Percentiles rank a stretch among this genome's conserved stretches.
Conservation (phyloP, 192 early-diverging fungal species). For the Rhizophagus sp. region DNA sequence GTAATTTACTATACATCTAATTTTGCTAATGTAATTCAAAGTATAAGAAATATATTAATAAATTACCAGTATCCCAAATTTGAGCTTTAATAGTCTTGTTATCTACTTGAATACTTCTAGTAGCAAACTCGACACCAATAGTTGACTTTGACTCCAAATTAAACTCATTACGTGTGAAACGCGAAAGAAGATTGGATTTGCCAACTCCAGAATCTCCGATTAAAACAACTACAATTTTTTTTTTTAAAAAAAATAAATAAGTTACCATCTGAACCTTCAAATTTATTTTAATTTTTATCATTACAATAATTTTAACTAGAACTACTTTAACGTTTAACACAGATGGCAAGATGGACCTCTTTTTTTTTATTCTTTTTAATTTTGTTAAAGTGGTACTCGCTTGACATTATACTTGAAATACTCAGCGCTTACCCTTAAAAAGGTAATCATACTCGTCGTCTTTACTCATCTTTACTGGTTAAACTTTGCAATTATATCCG, state of each 20-base stretch:
- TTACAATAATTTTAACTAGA: not conserved
- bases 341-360: not conserved
- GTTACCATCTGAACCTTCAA: not conserved
- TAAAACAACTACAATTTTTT: slow-evolving; percentile 64
- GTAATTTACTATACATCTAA: not conserved
- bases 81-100: slow-evolving; percentile 98
- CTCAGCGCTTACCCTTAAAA: slow-evolving; percentile 40
- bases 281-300: not conserved
- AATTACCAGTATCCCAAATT: slow-evolving; percentile 97
- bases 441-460: slow-evolving; percentile 60
- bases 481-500: not conserved
- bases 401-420: not conserved
- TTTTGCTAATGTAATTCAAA: not conserved
- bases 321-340: not conserved
- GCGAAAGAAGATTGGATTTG: slow-evolving; percentile 95
- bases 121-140: slow-evolving; percentile 99
- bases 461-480: slow-evolving; percentile 38
- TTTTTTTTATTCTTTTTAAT: not conserved
- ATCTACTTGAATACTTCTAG: slow-evolving; percentile 94
- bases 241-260: not conserved
- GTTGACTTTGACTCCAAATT: slow-evolving; percentile 98
- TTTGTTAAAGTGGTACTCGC: not conserved
- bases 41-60: slow-evolving; percentile 13
- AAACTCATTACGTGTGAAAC: slow-evolving; percentile 98
- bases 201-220: slow-evolving; percentile 97